Evolutionary conservation across 225 moss, liverwort and hornwort genomes (phyloP).

Genomic region (Rhytidiadelphus loreus): DNA sequence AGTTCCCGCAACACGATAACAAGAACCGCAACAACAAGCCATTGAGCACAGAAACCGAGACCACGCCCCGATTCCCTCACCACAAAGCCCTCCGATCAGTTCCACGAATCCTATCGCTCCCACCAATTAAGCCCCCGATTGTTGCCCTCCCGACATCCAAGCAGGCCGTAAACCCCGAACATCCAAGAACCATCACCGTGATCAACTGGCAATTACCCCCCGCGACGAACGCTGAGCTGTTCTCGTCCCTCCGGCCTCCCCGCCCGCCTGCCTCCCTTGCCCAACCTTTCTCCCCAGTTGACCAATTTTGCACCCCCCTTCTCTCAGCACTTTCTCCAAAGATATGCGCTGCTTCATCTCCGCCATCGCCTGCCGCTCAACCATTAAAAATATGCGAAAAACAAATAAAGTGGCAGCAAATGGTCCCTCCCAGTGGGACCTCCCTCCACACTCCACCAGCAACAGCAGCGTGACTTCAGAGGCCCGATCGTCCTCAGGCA

Average conservation of each 20-base stretch:
- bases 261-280: background rate
- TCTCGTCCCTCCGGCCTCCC: background rate
- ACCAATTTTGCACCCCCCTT: constrained; percentile 12
- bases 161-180: constrained; percentile 11
- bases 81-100: constrained; percentile 8
- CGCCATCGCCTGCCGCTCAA: constrained; percentile 17
- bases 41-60: constrained; percentile 28
- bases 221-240: background rate
- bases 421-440: constrained; percentile 1
- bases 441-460: background rate
- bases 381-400: background rate
- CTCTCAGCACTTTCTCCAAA: constrained; percentile 10
- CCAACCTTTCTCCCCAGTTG: constrained; percentile 20
- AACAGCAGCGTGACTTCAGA: constrained; percentile 28
- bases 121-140: constrained; percentile 22
- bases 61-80: constrained; percentile 12
- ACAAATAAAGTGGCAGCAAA: background rate
- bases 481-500: background rate
- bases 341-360: constrained; percentile 10
- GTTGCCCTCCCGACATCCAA: constrained; percentile 7
- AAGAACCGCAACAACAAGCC: background rate
- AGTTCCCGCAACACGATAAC: background rate
- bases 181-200: background rate
- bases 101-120: constrained; percentile 12
- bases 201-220: background rate